These are phyloP conservation scores for Prunus davidiana DNA, from an alignment of 306 rosid species.

Conservation along the genomic window DNA sequence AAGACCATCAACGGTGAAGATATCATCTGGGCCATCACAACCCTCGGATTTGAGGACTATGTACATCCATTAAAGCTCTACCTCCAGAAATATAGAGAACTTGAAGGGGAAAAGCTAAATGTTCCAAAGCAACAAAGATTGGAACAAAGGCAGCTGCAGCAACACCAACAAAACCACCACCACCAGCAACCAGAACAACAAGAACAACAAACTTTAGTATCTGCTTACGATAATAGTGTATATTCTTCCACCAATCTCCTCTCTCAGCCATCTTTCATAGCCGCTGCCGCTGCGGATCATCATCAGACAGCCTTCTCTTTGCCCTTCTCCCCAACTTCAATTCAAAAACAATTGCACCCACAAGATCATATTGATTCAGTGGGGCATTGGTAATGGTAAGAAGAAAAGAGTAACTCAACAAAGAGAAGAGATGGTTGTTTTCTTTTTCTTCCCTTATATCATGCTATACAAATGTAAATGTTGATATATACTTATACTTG, in stretches of 20 bases:
- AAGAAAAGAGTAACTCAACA: background rate
- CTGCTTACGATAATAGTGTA: conserved; percentile 20
- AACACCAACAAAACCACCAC: conserved; percentile 5
- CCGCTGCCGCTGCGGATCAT: conserved; percentile 36
- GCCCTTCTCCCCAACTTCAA: conserved; percentile 52
- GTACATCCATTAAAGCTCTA: conserved; percentile 54
- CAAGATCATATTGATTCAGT: conserved; percentile 34
- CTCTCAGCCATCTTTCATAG: conserved; percentile 42
- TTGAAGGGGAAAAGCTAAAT: conserved; percentile 64
- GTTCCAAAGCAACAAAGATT: conserved; percentile 51
- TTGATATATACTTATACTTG: background rate
- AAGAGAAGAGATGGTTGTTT: background rate
- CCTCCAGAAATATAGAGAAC: conserved; percentile 65
- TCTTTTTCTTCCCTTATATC: background rate
- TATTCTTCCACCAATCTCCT: conserved; percentile 49
- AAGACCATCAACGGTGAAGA: conserved; percentile 74
- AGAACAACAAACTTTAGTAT: conserved; percentile 21
- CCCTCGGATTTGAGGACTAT: conserved; percentile 64
- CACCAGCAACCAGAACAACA: conserved; percentile 26
- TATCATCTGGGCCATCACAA: conserved; percentile 74
- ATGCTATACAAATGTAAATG: background rate
- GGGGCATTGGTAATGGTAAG: conserved; percentile 12
- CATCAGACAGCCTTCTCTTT: conserved; percentile 31
- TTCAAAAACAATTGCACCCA: conserved; percentile 50
- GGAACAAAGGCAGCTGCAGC: conserved; percentile 30